A percentile compares a stretch with the other conserved stretches of the same genome.
Conservation (phyloP, 1,284 basidiomycete genomes). For the Leccinum griseonigrum region DNA sequence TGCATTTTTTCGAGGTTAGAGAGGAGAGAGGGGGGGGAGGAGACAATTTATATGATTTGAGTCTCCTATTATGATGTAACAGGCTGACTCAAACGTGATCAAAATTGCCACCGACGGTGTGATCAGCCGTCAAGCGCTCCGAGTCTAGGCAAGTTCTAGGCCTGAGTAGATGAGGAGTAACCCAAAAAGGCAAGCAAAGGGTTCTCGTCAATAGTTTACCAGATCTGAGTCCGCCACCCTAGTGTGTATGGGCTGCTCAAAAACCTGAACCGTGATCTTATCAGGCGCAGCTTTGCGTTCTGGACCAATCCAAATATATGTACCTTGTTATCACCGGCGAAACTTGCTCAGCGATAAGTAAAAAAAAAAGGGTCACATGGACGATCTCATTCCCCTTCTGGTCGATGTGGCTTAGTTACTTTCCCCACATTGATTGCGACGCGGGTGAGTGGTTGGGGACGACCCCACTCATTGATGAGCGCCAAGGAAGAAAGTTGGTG, state of each 20-base stretch:
- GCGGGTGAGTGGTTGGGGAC: too few species aligned
- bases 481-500: too few species aligned
- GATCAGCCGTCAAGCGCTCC: not conserved
- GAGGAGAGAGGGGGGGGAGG: not conserved
- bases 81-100: not conserved
- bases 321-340: not conserved
- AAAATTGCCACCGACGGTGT: not conserved
- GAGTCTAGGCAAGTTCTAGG: not conserved
- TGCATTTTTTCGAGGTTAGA: constrained; percentile 17
- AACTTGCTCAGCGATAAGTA: not conserved
- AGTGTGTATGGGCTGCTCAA: not conserved
- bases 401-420: too few species aligned
- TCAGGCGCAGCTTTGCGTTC: not conserved
- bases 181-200: not conserved
- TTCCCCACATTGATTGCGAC: too few species aligned
- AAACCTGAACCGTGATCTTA: not conserved
- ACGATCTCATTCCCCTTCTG: not conserved
- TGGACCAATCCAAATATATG: too few species aligned
- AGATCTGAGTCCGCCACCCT: too few species aligned
- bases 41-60: constrained; percentile 10
- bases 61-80: not conserved
- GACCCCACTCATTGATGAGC: too few species aligned
- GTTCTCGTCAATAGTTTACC: too few species aligned
- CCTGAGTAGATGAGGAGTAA: not conserved
- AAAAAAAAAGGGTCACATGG: not conserved